Conservation (phyloP, 805 yeast genomes). For the Hanseniaspora opuntiae region DNA sequence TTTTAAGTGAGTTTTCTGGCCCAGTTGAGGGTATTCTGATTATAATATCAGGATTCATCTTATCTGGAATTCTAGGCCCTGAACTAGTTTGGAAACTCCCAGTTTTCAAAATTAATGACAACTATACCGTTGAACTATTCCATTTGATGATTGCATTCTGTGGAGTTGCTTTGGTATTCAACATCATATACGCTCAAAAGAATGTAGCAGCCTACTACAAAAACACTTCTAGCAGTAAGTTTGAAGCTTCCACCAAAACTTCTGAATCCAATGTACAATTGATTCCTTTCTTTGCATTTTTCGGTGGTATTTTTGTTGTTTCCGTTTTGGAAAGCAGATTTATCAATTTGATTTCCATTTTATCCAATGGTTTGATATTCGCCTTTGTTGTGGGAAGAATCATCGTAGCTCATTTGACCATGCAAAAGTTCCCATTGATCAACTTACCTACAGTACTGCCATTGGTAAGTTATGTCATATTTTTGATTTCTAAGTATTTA, state of each 20-base stretch:
- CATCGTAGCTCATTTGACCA: conserved; percentile 72
- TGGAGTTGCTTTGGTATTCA: conserved; percentile 44
- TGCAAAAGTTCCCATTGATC: conserved; percentile 58
- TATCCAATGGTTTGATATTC: conserved; percentile 59
- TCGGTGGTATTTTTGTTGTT: conserved; percentile 35
- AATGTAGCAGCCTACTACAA: conserved; percentile 41
- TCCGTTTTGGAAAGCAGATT: conserved; percentile 37
- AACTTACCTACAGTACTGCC: conserved; percentile 65
- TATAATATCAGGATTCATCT: conserved; percentile 38
- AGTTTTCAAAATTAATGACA: conserved; percentile 26
- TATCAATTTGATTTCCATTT: conserved; percentile 41
- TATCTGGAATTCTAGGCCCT: conserved; percentile 62
- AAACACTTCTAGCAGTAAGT: conserved; percentile 21
- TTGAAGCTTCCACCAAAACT: conserved; percentile 19
- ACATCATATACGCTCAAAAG: conserved; percentile 51
- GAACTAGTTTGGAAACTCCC: conserved; percentile 40
- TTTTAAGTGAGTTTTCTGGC: conserved; percentile 68
- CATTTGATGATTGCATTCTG: conserved; percentile 46
- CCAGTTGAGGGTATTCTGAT: conserved; percentile 88
- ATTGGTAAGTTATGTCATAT: conserved; percentile 30
- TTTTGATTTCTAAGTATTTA: conserved; percentile 18
- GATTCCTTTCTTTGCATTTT: conserved; percentile 52
- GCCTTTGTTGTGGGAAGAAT: conserved; percentile 88
- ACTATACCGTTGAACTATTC: conserved; percentile 28
- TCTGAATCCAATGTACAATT: conserved; percentile 38